Percentiles rank a stretch among this genome's conserved stretches.
Conservation (phyloP, 2,329 filamentous ascomycete genomes). For the Bipolaris bicolor region DNA sequence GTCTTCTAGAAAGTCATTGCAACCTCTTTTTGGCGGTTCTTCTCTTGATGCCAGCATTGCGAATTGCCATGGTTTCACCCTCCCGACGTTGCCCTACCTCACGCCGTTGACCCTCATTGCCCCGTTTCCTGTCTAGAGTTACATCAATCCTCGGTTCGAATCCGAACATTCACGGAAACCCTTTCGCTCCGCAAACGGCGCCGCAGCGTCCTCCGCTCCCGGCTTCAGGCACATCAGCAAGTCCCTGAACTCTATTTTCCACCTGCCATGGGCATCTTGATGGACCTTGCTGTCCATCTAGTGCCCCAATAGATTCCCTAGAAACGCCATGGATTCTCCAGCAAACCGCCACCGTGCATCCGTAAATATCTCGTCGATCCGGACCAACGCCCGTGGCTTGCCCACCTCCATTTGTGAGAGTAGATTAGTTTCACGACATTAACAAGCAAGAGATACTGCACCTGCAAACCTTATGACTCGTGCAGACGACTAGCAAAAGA, state of each 20-base stretch:
- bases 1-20: too few species aligned
- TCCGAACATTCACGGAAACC: background rate
- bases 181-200: conserved; percentile 22
- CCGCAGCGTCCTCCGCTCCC: conserved; percentile 13
- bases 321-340: conserved; percentile 22
- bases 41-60: too few species aligned
- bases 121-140: conserved; percentile 7
- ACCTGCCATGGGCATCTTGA: conserved; percentile 12
- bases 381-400: conserved; percentile 3
- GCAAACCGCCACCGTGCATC: conserved; percentile 17
- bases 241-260: conserved; percentile 22
- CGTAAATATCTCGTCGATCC: conserved; percentile 15
- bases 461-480: conserved; percentile 10
- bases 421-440: background rate
- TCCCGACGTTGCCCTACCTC: background rate
- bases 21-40: too few species aligned
- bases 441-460: conserved; percentile 4
- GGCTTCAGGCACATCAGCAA: conserved; percentile 18
- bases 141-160: conserved; percentile 4
- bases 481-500: conserved; percentile 3
- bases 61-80: too few species aligned
- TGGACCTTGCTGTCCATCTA: conserved; percentile 23
- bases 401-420: background rate
- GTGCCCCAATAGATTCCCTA: conserved; percentile 23
- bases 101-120: conserved; percentile 2